These are phyloP conservation scores for Blastobotrys persicus DNA, from an alignment of 1,139 yeast genomes.

Conservation along the genomic window DNA sequence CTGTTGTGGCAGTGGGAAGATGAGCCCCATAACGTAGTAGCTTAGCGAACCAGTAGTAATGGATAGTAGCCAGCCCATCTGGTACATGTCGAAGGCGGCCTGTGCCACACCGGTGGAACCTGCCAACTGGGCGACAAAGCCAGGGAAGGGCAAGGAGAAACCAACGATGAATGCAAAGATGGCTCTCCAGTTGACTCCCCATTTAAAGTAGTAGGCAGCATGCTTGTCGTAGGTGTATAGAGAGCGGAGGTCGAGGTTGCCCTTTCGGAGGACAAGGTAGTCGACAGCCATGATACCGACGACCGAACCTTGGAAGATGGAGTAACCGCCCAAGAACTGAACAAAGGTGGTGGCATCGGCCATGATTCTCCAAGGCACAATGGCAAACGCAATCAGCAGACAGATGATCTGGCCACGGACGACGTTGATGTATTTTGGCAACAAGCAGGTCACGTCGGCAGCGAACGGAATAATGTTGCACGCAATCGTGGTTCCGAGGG, in stretches of 20 bases:
- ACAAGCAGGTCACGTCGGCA: conserved; percentile 54
- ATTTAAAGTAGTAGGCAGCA: conserved; percentile 37
- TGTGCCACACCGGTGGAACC: conserved; percentile 12
- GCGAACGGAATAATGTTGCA: conserved; percentile 63
- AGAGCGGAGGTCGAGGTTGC: conserved; percentile 30
- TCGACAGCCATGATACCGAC: conserved; percentile 36
- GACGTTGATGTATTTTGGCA: conserved; percentile 53
- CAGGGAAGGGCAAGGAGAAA: conserved; percentile 36
- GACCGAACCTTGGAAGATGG: conserved; percentile 38
- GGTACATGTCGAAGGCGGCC: conserved; percentile 22
- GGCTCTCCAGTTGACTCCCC: conserved; percentile 42
- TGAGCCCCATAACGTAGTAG: conserved; percentile 14
- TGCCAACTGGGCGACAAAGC: conserved; percentile 28
- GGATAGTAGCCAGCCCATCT: conserved; percentile 22
- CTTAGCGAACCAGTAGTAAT: conserved; percentile 16
- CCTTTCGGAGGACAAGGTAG: conserved; percentile 32
- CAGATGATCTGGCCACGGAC: conserved; percentile 43
- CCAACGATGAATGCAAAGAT: conserved; percentile 35
- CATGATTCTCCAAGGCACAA: conserved; percentile 41
- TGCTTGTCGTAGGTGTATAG: conserved; percentile 25
- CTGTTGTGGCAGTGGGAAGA: conserved; percentile 17
- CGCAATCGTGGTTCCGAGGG: conserved; percentile 67
- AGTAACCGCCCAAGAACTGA: conserved; percentile 36
- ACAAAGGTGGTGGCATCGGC: conserved; percentile 36
- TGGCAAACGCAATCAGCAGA: conserved; percentile 30